Base-by-base conservation (phyloP, 441 rosid genomes). In the Euphorbia schlechtendalii region DNA sequence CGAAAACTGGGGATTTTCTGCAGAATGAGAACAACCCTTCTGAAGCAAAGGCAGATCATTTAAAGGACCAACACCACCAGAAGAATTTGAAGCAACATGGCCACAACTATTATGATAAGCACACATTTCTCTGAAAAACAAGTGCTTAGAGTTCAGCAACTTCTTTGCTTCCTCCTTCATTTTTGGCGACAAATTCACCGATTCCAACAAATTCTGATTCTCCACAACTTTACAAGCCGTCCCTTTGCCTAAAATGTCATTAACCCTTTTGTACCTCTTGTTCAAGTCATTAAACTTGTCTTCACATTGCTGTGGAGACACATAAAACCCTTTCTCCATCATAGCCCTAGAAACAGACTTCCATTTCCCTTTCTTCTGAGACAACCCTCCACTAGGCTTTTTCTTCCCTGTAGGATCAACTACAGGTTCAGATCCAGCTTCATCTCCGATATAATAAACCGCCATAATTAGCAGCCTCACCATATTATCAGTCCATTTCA, bases 361-460 rank as follows among this genome's bases (percentile, higher is more conserved):
- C 99, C 99, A 94, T 57, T 94, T 94, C 59, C 99, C 97, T 74
- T 94, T 94, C 92, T 90, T 93, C 77, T 90, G 99, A 24, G 89
- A 63, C 76, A 87, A 71, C n/a, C 75, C 87, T 18, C 84, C 90
- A 2, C 85, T 88, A 1, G 66, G 60, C 69, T 86, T 86, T 69
- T 79, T 84, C 81, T 89, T 91, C 9, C 81, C 86, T 12, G 68
- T 61, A 1, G 71, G 73, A 41, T 88, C 93, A 49, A 41, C 70
- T 22, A n/a, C n/a, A n/a, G 68, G 74, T 63, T 89, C 96, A 0
- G 82, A 51, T 1, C 91, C 96, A 58, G 72, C 87, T 64, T 94
- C 99, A 65, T 90, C 99, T 4, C 99, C 99, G 48, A 93, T 88
- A 68, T 86, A 93, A 70, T 76, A 86, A 0, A 93, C 99, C 0